Base-by-base conservation (phyloP, 1,139 yeast species). In the Saccharomyces hybrid region DNA sequence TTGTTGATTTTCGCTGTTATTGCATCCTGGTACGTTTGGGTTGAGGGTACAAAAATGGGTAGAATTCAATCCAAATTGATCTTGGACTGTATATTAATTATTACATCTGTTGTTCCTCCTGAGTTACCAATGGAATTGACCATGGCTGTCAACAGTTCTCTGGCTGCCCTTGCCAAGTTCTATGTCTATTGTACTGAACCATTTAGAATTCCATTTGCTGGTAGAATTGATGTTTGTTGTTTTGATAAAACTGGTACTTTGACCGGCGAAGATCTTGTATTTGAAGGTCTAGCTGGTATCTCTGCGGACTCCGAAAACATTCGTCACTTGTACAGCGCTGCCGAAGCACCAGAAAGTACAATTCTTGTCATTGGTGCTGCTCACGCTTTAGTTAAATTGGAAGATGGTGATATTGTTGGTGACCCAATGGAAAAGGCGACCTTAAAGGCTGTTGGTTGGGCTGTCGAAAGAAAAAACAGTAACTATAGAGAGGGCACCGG, bases 371-470 rank as follows among this genome's bases (percentile, higher is more conserved):
- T 93, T 62, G 99, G 97, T 56, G 85, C 98, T 55, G 97, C 96
- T 46, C 99, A 95, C 72, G 98, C 99, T 41, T 79, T 93, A 59
- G 99, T 95, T 32, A 82, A 83, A 65, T 78, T 93, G 57, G 97
- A 93, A 65, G 96, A 91, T 68, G 99, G 98, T 63, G 98, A 93
- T 60, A 83, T 91, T 62, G 99, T 93, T 57, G 99, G 99, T 73
- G 99, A 95, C 66, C 97, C 99, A 60, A 93, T 93, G 98, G 99
- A 95, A 74, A 89, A 91, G 73, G 96, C 95, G 44, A 93, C 99
- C 51, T 77, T 93, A 62, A 84, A 83, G 62, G 95, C 96, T 52
- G 83, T 95, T 56, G 82, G 84, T 49, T 95, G 98, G 97, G 76
- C 75, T 46, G 88, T 93, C 61, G 90, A 87, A 54, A 80, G 78